phyloP scores from a whole-genome alignment of 768 basidiomycete genomes.

The Melanogaster broomeanus region DNA sequence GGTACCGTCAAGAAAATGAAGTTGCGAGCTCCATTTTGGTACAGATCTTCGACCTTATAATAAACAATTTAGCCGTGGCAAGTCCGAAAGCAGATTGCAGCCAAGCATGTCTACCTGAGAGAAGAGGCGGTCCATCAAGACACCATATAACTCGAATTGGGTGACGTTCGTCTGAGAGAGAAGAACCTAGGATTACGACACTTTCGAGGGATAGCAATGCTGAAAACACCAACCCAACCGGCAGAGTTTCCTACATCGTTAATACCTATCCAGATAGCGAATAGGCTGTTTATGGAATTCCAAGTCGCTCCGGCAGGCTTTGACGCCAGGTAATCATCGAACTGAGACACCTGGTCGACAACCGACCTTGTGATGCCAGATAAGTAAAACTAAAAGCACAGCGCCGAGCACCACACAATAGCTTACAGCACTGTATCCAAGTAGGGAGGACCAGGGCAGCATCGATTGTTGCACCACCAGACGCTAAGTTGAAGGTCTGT shows the following conservation, averaged over 20 bases:
- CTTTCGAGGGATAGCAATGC: neutral
- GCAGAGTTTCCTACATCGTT: slow-evolving; percentile 50
- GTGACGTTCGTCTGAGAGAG: slow-evolving; percentile 26
- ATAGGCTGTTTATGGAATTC: slow-evolving; percentile 57
- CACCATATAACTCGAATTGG: slow-evolving; percentile 23
- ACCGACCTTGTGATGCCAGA: slow-evolving; percentile 14
- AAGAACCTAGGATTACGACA: neutral
- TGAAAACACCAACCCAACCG: slow-evolving; percentile 17
- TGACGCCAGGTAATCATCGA: slow-evolving; percentile 45
- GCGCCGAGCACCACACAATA: slow-evolving; percentile 8
- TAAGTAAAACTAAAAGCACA: neutral
- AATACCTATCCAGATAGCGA: slow-evolving; percentile 72
- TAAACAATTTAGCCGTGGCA: neutral
- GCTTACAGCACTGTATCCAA: slow-evolving; percentile 51
- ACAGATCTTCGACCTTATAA: slow-evolving; percentile 20
- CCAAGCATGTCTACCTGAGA: slow-evolving; percentile 20
- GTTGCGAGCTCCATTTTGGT: slow-evolving; percentile 52
- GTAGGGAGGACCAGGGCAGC: slow-evolving; percentile 56
- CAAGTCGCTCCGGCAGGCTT: slow-evolving; percentile 56
- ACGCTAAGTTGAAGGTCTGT: too few relatives aligned
- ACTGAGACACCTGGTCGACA: slow-evolving; percentile 62
- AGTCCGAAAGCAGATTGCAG: neutral
- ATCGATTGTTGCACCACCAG: slow-evolving; percentile 42
- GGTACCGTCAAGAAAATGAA: slow-evolving; percentile 68
- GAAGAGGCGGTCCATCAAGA: slow-evolving; percentile 27